Conservation (phyloP, 805 yeast species). For the Teunomyces barrocoloradensis region DNA sequence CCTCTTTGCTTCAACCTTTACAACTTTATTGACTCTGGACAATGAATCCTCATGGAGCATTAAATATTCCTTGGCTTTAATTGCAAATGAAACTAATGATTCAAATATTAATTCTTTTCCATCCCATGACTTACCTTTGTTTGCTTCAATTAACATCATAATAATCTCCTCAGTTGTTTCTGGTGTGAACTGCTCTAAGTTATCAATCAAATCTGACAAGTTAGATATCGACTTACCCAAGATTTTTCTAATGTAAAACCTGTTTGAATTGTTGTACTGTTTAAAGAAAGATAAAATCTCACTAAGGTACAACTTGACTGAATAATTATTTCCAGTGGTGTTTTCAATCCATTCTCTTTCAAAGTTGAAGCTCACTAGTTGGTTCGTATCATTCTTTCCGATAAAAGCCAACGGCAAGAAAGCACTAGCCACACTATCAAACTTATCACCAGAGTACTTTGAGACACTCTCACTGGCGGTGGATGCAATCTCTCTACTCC, state of each 20-base stretch:
- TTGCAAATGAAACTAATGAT: slow-evolving; percentile 60
- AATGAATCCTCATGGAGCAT: slow-evolving; percentile 21
- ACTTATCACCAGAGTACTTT: slow-evolving; percentile 65
- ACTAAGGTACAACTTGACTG: slow-evolving; percentile 62
- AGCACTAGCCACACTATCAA: slow-evolving; percentile 56
- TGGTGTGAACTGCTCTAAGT: slow-evolving; percentile 22
- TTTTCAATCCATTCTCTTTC: slow-evolving; percentile 74
- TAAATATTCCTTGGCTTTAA: slow-evolving; percentile 43
- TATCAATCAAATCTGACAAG: slow-evolving; percentile 47
- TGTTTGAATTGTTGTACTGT: slow-evolving; percentile 50
- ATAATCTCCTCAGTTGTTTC: slow-evolving; percentile 36
- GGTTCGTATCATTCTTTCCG: slow-evolving; percentile 65
- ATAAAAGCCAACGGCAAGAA: slow-evolving; percentile 78
- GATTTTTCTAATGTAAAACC: slow-evolving; percentile 64
- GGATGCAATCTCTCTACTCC: slow-evolving; percentile 52
- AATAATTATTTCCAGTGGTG: slow-evolving; percentile 69
- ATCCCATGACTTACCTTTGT: slow-evolving; percentile 78
- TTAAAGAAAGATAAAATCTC: slow-evolving; percentile 63
- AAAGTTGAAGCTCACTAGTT: slow-evolving; percentile 47
- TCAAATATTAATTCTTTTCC: slow-evolving; percentile 80
- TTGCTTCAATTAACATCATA: slow-evolving; percentile 53
- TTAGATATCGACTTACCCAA: slow-evolving; percentile 67
- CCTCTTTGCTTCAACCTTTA: slow-evolving; percentile 61
- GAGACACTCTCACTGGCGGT: slow-evolving; percentile 64
- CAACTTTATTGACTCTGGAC: slow-evolving; percentile 40